phyloP scores from a whole-genome alignment of 2,329 filamentous ascomycete species.

The Colletotrichum paranaense region DNA sequence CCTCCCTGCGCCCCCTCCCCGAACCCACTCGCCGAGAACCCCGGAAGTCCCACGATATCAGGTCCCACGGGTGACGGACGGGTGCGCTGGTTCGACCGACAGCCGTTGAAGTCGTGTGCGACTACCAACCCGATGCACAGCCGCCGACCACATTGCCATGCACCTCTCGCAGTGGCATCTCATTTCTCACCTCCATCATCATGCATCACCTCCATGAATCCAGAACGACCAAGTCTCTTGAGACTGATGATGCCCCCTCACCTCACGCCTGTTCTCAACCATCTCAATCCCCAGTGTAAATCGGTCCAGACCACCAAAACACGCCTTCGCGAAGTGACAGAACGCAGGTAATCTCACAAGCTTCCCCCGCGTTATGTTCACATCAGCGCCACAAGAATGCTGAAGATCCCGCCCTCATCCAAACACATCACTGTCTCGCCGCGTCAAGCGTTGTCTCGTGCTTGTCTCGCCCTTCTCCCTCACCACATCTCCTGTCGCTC shows the following conservation, averaged over 20 bases:
- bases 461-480: not conserved
- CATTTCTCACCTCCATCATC: not conserved
- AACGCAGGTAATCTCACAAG: not conserved
- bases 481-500: not conserved
- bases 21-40: not conserved
- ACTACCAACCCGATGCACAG: not conserved
- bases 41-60: slow-evolving; percentile 13
- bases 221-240: not conserved
- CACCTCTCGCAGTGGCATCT: not conserved
- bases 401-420: slow-evolving; percentile 3
- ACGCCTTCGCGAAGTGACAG: not conserved
- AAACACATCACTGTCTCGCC: slow-evolving; percentile 10
- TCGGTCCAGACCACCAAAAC: not conserved
- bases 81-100: not conserved
- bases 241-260: not conserved
- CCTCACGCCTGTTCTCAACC: not conserved
- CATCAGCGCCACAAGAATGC: slow-evolving; percentile 1
- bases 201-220: not conserved
- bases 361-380: slow-evolving; percentile 3
- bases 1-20: not conserved
- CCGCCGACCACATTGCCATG: not conserved
- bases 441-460: slow-evolving; percentile 7
- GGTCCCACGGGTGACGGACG: not conserved
- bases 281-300: not conserved
- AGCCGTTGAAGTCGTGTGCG: not conserved